phyloP scores from a whole-genome alignment of 495 filamentous ascomycete genomes.

The Friedmanniomyces simplex region DNA sequence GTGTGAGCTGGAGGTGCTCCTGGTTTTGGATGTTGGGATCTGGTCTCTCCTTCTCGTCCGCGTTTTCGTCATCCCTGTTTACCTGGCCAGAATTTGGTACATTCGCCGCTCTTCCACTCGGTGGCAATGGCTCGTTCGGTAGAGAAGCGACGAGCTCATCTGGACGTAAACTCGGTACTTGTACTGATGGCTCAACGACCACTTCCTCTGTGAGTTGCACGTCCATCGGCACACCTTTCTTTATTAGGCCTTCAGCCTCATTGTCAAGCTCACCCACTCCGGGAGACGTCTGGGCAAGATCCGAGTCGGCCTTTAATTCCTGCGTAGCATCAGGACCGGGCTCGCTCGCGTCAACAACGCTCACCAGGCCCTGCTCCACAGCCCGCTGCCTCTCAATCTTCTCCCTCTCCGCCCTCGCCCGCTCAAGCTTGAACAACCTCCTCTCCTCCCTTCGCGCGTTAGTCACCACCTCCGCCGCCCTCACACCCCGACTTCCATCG shows the following conservation, averaged over 20 bases:
- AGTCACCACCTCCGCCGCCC: constrained; percentile 72
- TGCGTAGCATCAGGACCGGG: background rate
- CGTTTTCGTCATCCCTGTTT: background rate
- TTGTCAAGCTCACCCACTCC: too few relatives aligned
- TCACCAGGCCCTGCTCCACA: constrained; percentile 39
- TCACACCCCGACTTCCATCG: constrained; percentile 40
- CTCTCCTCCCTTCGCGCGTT: constrained; percentile 65
- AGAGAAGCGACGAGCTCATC: background rate
- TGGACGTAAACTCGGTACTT: too few relatives aligned
- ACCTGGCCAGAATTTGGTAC: background rate
- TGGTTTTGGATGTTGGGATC: constrained; percentile 48
- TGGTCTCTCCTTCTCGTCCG: background rate
- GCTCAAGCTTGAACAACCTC: constrained; percentile 72
- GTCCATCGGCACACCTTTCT: too few relatives aligned
- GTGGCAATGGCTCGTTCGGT: background rate
- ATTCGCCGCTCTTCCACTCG: background rate
- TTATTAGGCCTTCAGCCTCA: too few relatives aligned
- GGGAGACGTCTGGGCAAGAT: too few relatives aligned
- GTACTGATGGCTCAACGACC: too few relatives aligned
- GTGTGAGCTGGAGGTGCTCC: constrained; percentile 82
- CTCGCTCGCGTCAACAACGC: constrained; percentile 19
- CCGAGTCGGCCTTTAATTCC: too few relatives aligned
- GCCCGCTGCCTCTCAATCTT: constrained; percentile 61
- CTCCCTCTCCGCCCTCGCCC: constrained; percentile 74
- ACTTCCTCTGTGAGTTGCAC: too few relatives aligned